Evolutionary conservation across 306 rosid genomes (phyloP), one percentile per base, ranked within the genome.

Genomic region (Malus asiatica): DNA sequence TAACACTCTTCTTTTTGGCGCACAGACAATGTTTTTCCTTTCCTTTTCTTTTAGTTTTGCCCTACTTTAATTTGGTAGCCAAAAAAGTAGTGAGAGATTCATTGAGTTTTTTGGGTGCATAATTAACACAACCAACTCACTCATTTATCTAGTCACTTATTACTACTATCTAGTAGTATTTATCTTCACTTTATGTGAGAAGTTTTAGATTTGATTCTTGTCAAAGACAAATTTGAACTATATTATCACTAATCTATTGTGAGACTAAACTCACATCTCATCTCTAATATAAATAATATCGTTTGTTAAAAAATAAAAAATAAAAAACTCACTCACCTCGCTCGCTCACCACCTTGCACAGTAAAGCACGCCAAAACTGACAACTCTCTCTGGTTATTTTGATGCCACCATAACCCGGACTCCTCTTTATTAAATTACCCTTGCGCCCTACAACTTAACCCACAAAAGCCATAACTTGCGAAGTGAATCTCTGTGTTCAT

Each of bases 291-390:
- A 38, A 38, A 38, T 7, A 38, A 7, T 38, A 0, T 38, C 0
- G 0, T 7, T 38, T 38, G 8, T 35, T 35, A 6, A 35, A 35
- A 33, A 33, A 6, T 25, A 25, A 25, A 25, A 25, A 25, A 25
- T 1, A 5, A 33, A 33, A 35, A 35, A 35, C 53, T 67, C 80
- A 74, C 77, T 62, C 77, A 74, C 45, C 44, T 63, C 66, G 4
- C 53, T 62, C 27, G 5, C 74, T 14, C 75, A 74, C 52, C 73
- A 84, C 83, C 84, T 85, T 86, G 79, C 86, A 78, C 76, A 84
- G 85, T 80, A 20, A 85, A 62, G 94, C 94, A 93, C 89, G 91
- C 96, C 84, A 90, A 84, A 82, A 77, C 96, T 90, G 96, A 90
- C 92, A 88, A 77, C 69, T 25, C 29, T 22, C 65, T 1, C 72